These are phyloP conservation scores for Senna tora DNA, from an alignment of 306 rosid species.

Conservation along the genomic window DNA sequence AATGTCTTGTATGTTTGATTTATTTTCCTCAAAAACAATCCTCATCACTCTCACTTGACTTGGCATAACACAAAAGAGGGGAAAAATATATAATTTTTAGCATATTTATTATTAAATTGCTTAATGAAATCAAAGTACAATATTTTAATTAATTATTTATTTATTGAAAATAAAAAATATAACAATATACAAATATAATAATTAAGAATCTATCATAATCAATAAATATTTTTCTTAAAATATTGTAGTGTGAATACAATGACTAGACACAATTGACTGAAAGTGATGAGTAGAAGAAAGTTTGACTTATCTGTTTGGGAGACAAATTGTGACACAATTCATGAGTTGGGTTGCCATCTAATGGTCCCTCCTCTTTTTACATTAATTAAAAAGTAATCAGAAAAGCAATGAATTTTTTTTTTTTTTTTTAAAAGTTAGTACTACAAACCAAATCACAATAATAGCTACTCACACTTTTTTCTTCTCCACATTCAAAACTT, in stretches of 20 bases:
- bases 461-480: not conserved
- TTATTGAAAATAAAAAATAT: not conserved
- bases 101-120: too few species aligned
- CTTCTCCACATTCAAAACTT: not conserved
- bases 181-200: not conserved
- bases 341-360: slow-evolving; percentile 17
- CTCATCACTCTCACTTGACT: too few species aligned
- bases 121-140: too few species aligned
- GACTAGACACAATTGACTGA: not conserved
- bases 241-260: not conserved
- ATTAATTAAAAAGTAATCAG: slow-evolving; percentile 3
- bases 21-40: too few species aligned
- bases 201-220: not conserved
- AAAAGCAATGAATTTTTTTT: too few species aligned
- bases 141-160: too few species aligned
- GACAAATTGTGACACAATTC: slow-evolving; percentile 20
- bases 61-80: too few species aligned
- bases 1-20: too few species aligned
- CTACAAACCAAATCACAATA: slow-evolving; percentile 1
- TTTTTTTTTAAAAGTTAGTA: slow-evolving; percentile 14
- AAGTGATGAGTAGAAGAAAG: slow-evolving; percentile 21
- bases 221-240: not conserved
- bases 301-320: slow-evolving; percentile 5
- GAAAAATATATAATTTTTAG: too few species aligned
- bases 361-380: not conserved